Base-by-base conservation (phyloP, 257 asterid genomes). In the Scutellaria galericulata region DNA sequence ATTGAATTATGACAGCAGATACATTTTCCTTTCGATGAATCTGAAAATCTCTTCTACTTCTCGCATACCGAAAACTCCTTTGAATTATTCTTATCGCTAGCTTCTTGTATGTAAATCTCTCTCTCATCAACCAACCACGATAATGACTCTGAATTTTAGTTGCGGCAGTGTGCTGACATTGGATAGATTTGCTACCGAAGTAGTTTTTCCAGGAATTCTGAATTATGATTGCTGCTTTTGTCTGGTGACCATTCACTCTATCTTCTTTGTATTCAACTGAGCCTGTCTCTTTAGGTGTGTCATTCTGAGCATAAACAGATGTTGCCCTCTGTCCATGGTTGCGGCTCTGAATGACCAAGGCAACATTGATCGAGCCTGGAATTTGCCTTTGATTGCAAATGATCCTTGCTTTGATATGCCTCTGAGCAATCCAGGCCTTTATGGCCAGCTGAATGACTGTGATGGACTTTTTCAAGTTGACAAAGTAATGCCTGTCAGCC, bases 91-190 rank as follows among this genome's bases (percentile, higher is more conserved):
- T 47, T 59, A 75, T 56, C 60, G 96, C 90, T 65, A 61, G 79
- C 81, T 74, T 91, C 82, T 83, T 72, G 79, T 63, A 69, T 55
- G 73, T 68, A 72, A 86, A 83, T 39, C 45, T 44, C 80, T 80
- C 81, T 79, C 86, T 83, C 81, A 75, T 76, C 73, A 76, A 62
- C 89, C 87, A 83, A 67, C 97, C 85, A 58, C 88, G 97, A 71
- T 66, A 81, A 72, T 80, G 76, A 45, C 96, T 84, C 84, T 91
- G 99, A 70, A 94, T 91, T 75, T 80, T 87, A 65, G 83, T 82
- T 48, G 95, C 96, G 67, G 98, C 96, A 47, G 18, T 61, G 74
- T 84, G 83, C 75, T 82, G 86, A 71, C 62, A 48, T 14, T 31
- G 81, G 60, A 77, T 66, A 70, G 77, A 65, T 75, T 75, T 84